These are phyloP conservation scores for Syzygium aqueum DNA, from an alignment of 345 rosid genomes.

Conservation along the genomic window DNA sequence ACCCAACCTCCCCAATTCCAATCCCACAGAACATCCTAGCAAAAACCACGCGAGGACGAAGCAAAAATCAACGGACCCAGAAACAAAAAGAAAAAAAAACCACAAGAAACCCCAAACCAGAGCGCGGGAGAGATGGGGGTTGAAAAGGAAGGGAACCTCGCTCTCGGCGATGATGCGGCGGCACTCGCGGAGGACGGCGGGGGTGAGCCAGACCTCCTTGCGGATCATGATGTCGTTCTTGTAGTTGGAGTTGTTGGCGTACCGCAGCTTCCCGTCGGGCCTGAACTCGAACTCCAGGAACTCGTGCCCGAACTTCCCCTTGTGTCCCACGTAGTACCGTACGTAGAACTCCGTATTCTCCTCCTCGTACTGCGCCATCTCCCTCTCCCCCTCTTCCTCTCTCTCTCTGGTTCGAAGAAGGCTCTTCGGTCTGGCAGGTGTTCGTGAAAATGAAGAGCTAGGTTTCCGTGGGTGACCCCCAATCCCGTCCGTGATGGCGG, in stretches of 20 bases:
- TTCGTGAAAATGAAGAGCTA: not conserved
- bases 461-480: not conserved
- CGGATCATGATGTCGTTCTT: constrained; percentile 99
- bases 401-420: not conserved
- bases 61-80: not conserved
- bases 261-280: constrained; percentile 93
- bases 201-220: constrained; percentile 91
- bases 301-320: constrained; percentile 98
- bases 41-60: not conserved
- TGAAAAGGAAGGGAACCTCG: constrained; percentile 38
- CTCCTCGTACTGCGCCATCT: constrained; percentile 31
- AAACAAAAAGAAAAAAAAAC: not conserved
- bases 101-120: not conserved
- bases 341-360: constrained; percentile 75
- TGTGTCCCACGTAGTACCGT: constrained; percentile 95
- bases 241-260: constrained; percentile 98
- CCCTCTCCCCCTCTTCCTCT: not conserved
- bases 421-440: not conserved
- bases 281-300: constrained; percentile 98
- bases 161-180: constrained; percentile 97
- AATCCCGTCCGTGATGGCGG: not conserved
- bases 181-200: constrained; percentile 87
- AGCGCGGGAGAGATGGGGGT: not conserved
- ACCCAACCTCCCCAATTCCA: not conserved
- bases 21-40: not conserved